Evolutionary conservation across 768 basidiomycete genomes (phyloP), one percentile per base, ranked within the genome.

Genomic region (Phylloporus scabripes): DNA sequence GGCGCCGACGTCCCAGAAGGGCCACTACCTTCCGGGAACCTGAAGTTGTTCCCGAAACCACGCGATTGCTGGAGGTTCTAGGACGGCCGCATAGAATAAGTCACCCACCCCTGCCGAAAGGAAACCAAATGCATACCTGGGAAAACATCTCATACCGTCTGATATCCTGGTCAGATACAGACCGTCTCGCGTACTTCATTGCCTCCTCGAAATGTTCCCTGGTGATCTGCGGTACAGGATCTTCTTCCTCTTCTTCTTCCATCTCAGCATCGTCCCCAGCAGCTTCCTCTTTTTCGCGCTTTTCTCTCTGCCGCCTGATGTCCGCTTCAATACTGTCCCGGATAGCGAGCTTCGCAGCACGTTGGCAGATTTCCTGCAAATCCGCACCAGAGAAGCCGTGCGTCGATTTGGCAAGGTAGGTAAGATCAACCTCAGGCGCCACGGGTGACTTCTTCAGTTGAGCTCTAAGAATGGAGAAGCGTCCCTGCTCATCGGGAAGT

Each of bases 301-400:
- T 85, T 65, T 91, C 95, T 49, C 94, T 76, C 33, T 83, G 79
- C 49, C 60, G 71, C 57, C 83, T 74, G 62, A 99, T 88, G 69
- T 99, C 96, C 7, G 89, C 70, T 60, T 98, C 94, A 59, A 99
- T 99, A 49, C 84, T 88, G 69, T 88, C 91, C 23, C 95, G 81
- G 63, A 99, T 99, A 1, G 95, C 95, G 46, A 97, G 76, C 75
- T 99, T 98, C 47, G 94, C 94, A 5, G 96, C 87, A 43, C 96
- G 83, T 70, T 98, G 95, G 67, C 94, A 98, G 61, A 99, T 95
- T 69, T 98, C 95, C n/a, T 95, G 95, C 58, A 98, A 74, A 81
- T 99, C 96, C 49, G 96, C 96, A 84, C 96, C 96, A 63, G 95
- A 98, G 83, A 87, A 99, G 11, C 96, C 96, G 60, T 97, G 92